Percentiles rank a stretch among this genome's conserved stretches.
Evolutionary conservation across 2,329 filamentous ascomycete genomes (phyloP).

Genomic region (Zymoseptoria ardabiliae): DNA sequence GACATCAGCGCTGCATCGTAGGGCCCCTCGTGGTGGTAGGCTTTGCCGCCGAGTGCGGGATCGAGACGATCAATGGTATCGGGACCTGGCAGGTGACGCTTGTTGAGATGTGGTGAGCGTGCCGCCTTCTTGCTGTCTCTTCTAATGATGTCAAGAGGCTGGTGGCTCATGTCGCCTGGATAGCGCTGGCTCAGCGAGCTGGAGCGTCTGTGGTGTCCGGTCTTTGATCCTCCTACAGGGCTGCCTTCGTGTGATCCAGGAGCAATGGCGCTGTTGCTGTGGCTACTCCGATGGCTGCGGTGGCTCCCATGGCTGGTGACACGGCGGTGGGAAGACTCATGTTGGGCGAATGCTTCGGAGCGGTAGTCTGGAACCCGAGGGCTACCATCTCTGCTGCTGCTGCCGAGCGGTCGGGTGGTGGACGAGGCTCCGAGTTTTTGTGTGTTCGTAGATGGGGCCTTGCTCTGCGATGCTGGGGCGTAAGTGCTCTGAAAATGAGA

Average conservation of each 20-base stretch:
- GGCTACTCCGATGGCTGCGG: slow-evolving; percentile 7
- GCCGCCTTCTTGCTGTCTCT: slow-evolving; percentile 59
- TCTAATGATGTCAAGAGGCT: slow-evolving; percentile 60
- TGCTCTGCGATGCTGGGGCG: slow-evolving; percentile 23
- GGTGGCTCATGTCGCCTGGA: slow-evolving; percentile 57
- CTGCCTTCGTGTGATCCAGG: slow-evolving; percentile 23
- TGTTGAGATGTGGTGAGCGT: slow-evolving; percentile 58
- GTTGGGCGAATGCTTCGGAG: slow-evolving; percentile 34
- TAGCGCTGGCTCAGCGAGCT: slow-evolving; percentile 53
- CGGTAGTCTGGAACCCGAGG: slow-evolving; percentile 44
- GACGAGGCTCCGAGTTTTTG: slow-evolving; percentile 35
- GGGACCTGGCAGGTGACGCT: slow-evolving; percentile 57
- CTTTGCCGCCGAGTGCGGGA: slow-evolving; percentile 50
- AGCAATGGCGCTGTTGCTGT: slow-evolving; percentile 9
- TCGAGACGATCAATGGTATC: slow-evolving; percentile 81
- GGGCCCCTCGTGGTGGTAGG: slow-evolving; percentile 84
- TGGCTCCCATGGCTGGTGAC: neutral
- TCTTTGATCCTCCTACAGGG: slow-evolving; percentile 3
- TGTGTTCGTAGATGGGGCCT: slow-evolving; percentile 34
- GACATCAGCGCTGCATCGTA: slow-evolving; percentile 75
- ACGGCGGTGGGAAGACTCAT: slow-evolving; percentile 15
- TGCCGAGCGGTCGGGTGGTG: slow-evolving; percentile 14
- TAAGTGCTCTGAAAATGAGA: slow-evolving; percentile 47
- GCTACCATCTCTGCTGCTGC: slow-evolving; percentile 26
- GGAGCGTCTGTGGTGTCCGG: slow-evolving; percentile 32